Evolutionary conservation across 164 flowering plant genomes (phyloP).

Genomic region (Aristolochia californica): DNA sequence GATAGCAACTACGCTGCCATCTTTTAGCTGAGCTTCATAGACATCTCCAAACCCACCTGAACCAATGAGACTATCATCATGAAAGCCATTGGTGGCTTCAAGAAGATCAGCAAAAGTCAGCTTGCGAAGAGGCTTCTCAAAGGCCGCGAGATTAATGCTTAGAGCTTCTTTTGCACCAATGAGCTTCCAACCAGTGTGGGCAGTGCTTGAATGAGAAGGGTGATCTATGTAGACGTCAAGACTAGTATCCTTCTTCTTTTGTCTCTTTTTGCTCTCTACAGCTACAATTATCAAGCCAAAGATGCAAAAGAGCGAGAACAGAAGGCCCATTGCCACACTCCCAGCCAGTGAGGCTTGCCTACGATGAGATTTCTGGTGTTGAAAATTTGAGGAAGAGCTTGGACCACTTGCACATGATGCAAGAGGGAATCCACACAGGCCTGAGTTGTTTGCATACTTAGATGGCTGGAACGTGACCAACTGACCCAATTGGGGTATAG

Average conservation of each 20-base stretch:
- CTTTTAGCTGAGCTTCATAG: constrained; percentile 80
- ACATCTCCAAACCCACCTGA: constrained; percentile 98
- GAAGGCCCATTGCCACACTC: constrained; percentile 80
- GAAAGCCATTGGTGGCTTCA: constrained; percentile 89
- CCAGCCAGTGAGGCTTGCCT: constrained; percentile 66
- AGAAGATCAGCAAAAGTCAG: constrained; percentile 91
- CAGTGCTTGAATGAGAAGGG: constrained; percentile 51
- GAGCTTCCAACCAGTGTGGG: constrained; percentile 51
- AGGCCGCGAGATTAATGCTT: constrained; percentile 81
- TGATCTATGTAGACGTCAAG: constrained; percentile 47
- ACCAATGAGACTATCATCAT: constrained; percentile 71
- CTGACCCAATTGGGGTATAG: constrained; percentile 68
- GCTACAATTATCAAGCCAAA: constrained; percentile 53
- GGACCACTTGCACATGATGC: constrained; percentile 29
- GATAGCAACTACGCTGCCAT: constrained; percentile 79
- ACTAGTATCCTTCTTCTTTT: constrained; percentile 36
- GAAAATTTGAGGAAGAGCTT: constrained; percentile 10
- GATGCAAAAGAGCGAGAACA: constrained; percentile 72
- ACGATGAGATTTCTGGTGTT: constrained; percentile 41
- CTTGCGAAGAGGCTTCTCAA: constrained; percentile 86
- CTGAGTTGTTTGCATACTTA: constrained; percentile 55
- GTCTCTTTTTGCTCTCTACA: constrained; percentile 57
- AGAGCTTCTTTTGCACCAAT: constrained; percentile 67
- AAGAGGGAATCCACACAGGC: constrained; percentile 85
- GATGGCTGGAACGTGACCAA: constrained; percentile 51